phyloP scores from a whole-genome alignment of 768 basidiomycete species.

The Podaxis sp. region DNA sequence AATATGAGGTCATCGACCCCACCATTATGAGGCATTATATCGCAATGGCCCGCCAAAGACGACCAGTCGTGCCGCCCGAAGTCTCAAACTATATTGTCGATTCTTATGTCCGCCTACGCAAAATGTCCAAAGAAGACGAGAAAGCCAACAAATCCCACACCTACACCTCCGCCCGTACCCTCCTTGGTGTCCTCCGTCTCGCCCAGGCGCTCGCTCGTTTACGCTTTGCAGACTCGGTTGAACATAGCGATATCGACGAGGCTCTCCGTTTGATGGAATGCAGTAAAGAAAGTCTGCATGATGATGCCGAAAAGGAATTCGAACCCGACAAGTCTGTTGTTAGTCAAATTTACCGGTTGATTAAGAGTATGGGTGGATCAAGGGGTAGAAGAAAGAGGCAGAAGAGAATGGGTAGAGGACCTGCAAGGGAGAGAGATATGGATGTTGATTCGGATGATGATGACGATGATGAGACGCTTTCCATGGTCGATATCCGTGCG shows the following conservation, averaged over 20 bases:
- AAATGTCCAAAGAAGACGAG: constrained; percentile 89
- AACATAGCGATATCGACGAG: constrained; percentile 90
- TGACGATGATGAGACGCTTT: constrained; percentile 69
- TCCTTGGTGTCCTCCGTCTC: constrained; percentile 91
- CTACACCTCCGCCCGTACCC: constrained; percentile 94
- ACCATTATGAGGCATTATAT: constrained; percentile 96
- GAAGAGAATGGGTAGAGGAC: constrained; percentile 65
- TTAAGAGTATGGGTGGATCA: constrained; percentile 77
- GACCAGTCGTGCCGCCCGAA: constrained; percentile 85
- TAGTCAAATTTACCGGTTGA: constrained; percentile 86
- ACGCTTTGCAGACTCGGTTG: constrained; percentile 79
- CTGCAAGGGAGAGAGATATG: constrained; percentile 69
- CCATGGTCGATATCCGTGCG: constrained; percentile 85
- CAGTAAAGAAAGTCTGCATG: constrained; percentile 87
- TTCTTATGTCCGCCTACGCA: constrained; percentile 93
- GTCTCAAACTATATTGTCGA: constrained; percentile 94
- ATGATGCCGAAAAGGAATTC: constrained; percentile 69
- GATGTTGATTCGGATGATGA: constrained; percentile 70
- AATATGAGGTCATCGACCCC: constrained; percentile 83
- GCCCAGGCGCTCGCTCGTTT: constrained; percentile 94
- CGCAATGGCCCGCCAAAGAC: constrained; percentile 81
- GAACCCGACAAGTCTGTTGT: constrained; percentile 77
- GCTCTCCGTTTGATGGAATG: constrained; percentile 96
- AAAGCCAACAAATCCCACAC: constrained; percentile 85
- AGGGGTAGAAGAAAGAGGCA: constrained; percentile 33